Conservation (phyloP, 1,139 yeast species). For the Magnusiomyces ingens region DNA sequence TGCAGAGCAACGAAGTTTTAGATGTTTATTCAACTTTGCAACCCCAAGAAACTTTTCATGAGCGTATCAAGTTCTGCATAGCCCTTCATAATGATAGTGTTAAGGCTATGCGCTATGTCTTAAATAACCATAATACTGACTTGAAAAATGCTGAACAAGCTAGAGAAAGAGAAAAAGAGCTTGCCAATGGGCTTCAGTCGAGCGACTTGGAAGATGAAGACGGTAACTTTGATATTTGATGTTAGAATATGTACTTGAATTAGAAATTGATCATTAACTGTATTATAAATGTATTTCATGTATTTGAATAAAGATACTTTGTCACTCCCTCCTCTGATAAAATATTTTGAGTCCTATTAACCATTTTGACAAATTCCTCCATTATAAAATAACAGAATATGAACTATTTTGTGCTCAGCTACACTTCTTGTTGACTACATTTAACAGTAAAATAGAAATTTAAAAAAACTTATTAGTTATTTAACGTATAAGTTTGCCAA, state of each 20-base stretch:
- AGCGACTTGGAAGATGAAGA: slow-evolving; percentile 39
- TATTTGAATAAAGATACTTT: too few species aligned
- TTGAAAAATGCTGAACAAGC: slow-evolving; percentile 52
- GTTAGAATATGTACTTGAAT: background rate
- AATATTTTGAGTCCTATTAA: too few species aligned
- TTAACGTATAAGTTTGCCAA: too few species aligned
- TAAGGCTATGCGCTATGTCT: slow-evolving; percentile 90
- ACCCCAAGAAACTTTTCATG: slow-evolving; percentile 87
- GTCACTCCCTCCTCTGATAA: too few species aligned
- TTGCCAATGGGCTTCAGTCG: slow-evolving; percentile 39
- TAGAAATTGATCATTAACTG: too few species aligned
- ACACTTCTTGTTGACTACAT: too few species aligned
- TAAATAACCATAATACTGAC: slow-evolving; percentile 42
- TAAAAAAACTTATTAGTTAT: too few species aligned
- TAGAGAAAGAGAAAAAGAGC: slow-evolving; percentile 49
- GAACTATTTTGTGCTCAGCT: too few species aligned
- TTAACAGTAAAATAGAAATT: too few species aligned
- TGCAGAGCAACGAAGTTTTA: slow-evolving; percentile 81
- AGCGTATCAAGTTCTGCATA: slow-evolving; percentile 88
- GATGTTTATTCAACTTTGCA: slow-evolving; percentile 83
- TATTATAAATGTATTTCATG: too few species aligned
- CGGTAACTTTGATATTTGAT: slow-evolving; percentile 33
- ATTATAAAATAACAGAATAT: too few species aligned
- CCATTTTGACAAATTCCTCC: too few species aligned
- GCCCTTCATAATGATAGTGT: slow-evolving; percentile 87